phyloP scores from a whole-genome alignment of 345 rosid species.

The Eucalyptus urophylla region DNA sequence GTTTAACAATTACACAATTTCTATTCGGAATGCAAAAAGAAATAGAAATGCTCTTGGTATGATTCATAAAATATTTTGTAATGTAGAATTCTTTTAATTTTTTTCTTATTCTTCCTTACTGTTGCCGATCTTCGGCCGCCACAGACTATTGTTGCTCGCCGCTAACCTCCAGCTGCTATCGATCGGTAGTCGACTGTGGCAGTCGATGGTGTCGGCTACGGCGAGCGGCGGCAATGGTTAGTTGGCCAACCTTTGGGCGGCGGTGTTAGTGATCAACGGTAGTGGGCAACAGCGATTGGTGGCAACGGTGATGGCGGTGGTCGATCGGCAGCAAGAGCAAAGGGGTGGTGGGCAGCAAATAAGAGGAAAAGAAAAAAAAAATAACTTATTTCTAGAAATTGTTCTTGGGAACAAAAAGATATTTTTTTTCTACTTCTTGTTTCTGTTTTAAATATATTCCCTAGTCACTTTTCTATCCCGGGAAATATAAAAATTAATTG shows the following conservation, averaged over 20 bases:
- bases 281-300: too few relatives aligned
- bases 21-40: rapidly evolving
- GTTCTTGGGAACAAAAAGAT: rapidly evolving
- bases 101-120: too few relatives aligned
- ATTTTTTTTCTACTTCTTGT: too few relatives aligned
- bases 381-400: too few relatives aligned
- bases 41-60: rapidly evolving
- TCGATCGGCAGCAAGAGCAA: rapidly evolving
- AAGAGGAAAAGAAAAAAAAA: too few relatives aligned
- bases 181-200: rapidly evolving
- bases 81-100: too few relatives aligned
- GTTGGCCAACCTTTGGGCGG: rapidly evolving
- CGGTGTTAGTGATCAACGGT: rapidly evolving
- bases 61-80: too few relatives aligned
- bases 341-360: too few relatives aligned
- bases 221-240: rapidly evolving
- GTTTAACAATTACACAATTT: too few relatives aligned
- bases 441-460: too few relatives aligned
- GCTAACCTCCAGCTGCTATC: rapidly evolving
- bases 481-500: too few relatives aligned
- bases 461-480: rapidly evolving
- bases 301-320: rapidly evolving
- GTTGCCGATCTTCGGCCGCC: rapidly evolving
- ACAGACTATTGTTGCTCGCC: rapidly evolving
- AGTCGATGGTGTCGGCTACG: rapidly evolving